Evolutionary conservation across 257 asterid species (phyloP), one percentile per base, ranked within the genome.

Genomic region (Scutellaria galericulata): DNA sequence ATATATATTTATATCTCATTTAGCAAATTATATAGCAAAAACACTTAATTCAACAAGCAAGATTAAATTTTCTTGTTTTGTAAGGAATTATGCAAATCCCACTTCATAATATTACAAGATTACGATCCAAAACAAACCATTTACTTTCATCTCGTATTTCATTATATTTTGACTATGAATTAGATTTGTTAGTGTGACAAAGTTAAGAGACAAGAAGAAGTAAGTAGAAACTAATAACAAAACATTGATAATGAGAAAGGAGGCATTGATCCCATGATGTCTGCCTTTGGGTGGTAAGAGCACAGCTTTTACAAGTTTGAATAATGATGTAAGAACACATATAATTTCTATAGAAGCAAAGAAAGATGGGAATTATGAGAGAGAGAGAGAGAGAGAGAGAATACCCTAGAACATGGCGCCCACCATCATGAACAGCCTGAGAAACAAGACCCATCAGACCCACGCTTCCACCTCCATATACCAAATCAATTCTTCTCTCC

Each of bases 391-490:
- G 79, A 18, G 46, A 24, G 12, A 24, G 7, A 27, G 9, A 13
- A 12, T 84, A 93, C 97, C 98, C 98, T 75, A 93, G 92, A 81
- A 93, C 98, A 85, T 93, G 98, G 76, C 96, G 96, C 70, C 98
- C 98, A 37, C 97, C 98, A 87, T 90, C 97, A 90, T 93, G 97
- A 90, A 89, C 98, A 53, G 97, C 98, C 89, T 90, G 97, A 85
- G 98, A 93, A 89, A 93, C 89, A 83, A 93, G 96, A 80, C 98
- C 98, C 98, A 93, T 93, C 76, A 93, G 78, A 62, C 98, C 98
- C 88, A 93, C 90, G 90, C 98, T 93, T 77, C 98, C 98, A 72
- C 98, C 98, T 81, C 98, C 98, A 85, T 93, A 93, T 6, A 93
- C 98, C 88, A 93, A 89, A 87, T 90, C 95, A 84, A 93, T 90